Base-by-base conservation (phyloP, 176 grass and related monocot genomes). In the Bonia amplexicaulis region DNA sequence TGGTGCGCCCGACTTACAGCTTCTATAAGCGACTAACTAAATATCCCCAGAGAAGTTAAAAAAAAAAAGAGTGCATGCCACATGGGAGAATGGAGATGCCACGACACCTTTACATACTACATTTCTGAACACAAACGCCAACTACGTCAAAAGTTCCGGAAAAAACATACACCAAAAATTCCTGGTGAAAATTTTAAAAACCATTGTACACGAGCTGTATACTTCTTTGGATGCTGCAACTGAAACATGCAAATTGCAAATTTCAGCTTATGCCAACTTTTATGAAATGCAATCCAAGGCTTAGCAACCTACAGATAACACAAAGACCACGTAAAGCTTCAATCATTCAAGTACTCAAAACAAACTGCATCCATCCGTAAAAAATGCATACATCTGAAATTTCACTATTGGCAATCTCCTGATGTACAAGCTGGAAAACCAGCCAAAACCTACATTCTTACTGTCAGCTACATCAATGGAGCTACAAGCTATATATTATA, bases 361-460 rank as follows among this genome's bases (percentile, higher is more conserved):
- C 59, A 62, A 31, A 31, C 61, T 15, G 26, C 12, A 31, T 63
- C 61, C 6, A 63, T 63, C 62, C 62, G 33, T 65, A 0, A 8
- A 65, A 33, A 65, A 23, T 16, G 40, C 55, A 71, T 40, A 7
- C 78, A 23, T 23, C 73, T 55, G 23, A 16, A 20, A 66, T 80
- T 65, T 80, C n/a, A 35, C 55, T 55, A 42, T 66, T 8, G 11
- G 9, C 57, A 33, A 66, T 62, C 58, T 26, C 69, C 10, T 22
- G 6, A 25, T 20, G 31, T 55, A 73, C 46, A 86, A 17, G n/a
- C 33, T 23, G 78, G 64, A n/a, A 67, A 39, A 2, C 19, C 37
- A 45, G 55, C 14, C 45, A 75, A 66, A 84, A 84, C 31, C 60
- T 84, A 76, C 82, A 64, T 25, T 13, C 27, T 53, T 66, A 41